These are phyloP conservation scores for Exophiala viscosa DNA, from an alignment of 2,329 filamentous ascomycete species.

Conservation along the genomic window DNA sequence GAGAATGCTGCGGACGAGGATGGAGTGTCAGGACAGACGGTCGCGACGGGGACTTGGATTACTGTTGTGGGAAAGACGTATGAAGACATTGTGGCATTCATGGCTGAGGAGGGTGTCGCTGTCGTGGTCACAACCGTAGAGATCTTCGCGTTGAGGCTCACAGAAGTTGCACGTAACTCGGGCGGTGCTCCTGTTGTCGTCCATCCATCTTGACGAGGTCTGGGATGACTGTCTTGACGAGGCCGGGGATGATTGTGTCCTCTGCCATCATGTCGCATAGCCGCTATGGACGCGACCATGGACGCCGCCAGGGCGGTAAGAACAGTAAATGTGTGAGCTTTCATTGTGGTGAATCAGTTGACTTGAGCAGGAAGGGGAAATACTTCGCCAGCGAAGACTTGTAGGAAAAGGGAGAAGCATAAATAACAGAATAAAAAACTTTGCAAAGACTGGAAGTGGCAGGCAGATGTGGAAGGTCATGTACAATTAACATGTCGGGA, in stretches of 20 bases:
- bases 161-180: no score
- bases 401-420: neutral
- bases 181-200: slow-evolving; percentile 4
- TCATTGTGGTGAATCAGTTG: neutral
- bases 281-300: neutral
- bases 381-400: neutral
- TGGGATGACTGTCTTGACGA: slow-evolving; percentile 9
- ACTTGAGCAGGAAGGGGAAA: neutral
- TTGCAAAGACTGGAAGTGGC: neutral
- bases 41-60: slow-evolving; percentile 22
- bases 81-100: slow-evolving; percentile 3
- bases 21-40: slow-evolving; percentile 20
- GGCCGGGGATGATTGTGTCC: slow-evolving; percentile 13
- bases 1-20: slow-evolving; percentile 7
- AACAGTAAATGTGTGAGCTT: neutral
- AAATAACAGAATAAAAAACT: neutral
- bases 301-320: slow-evolving; percentile 8
- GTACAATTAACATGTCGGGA: neutral
- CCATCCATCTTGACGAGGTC: neutral
- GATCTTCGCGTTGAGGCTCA: neutral
- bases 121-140: neutral
- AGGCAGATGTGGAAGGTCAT: neutral
- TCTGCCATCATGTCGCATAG: slow-evolving; percentile 11
- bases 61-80: slow-evolving; percentile 21
- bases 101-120: neutral